Evolutionary conservation across 148 eudicot genomes (phyloP), one percentile per base, ranked within the genome.

Genomic region (Silene latifolia): DNA sequence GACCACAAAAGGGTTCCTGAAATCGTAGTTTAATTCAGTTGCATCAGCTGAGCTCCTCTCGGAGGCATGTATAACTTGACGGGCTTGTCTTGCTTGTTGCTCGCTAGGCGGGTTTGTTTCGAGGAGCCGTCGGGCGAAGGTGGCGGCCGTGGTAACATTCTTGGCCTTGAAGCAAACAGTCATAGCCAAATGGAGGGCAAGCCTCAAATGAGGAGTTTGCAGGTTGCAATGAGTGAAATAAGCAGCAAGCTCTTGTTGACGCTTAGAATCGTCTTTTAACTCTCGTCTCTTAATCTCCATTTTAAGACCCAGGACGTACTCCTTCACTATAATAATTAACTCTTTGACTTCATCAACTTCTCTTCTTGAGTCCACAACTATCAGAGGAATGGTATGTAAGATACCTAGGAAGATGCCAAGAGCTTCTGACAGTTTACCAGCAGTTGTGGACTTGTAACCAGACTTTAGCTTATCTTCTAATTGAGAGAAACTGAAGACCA

Each of bases 321-420:
- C 98, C 72, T 82, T 91, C 14, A 83, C 98, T 48, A 94, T 92
- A 54, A 83, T 74, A 7, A 91, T 78, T 73, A 94, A 69, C 71
- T 94, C 98, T 84, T 94, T 94, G 1, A 94, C 97, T 76, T 94
- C 98, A 65, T 94, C 98, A 63, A 94, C 98, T 80, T 94, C 97
- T 73, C 90, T 81, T 76, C 98, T 76, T 32, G 97, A 84, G 67
- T 94, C 98, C 3, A 94, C 98, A 62, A 94, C 97, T 75, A 94
- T 79, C 70, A 94, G 78, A 3, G 98, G 98, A 70, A 92, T 85
- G 39, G 93, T 91, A 70, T 91, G 93, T 54, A 94, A 86, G 27
- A 94, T 92, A 47, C 74, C 47, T 47, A 87, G 73, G 74, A 94
- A 94, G 70, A 80, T 78, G 7, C 88, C 69, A 60, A 91, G 90